Evolutionary conservation across 2,329 filamentous ascomycete genomes (phyloP), one percentile per base, ranked within the genome.

Genomic region (Fusarium sp.): DNA sequence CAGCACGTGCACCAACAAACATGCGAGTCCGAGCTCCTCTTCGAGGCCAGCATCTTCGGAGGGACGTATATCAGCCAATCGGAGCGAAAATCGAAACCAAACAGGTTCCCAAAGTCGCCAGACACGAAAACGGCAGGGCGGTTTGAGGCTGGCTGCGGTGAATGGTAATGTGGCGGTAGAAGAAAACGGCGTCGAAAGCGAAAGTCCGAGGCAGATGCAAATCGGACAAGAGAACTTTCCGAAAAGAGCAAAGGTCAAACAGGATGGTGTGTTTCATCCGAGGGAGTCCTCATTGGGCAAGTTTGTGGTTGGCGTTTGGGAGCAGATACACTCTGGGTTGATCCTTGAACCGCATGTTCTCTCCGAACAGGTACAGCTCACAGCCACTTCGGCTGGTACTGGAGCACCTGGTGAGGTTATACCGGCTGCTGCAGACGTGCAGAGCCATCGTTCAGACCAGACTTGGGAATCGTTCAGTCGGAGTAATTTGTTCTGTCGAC

Each of bases 221-320:
- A 14, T 56, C 14, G 30, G 43, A 14, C 43, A 28, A 39, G 53
- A 50, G 7, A 48, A 56, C 43, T 56, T 56, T 30, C 43, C 53
- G 4, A 56, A 56, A n/a, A 37, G 53, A 37, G n/a, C 45, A 19
- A 56, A 50, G 7, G 30, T 48, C 3, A 56, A 28, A 13, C 43
- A 48, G 7, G 53, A 56, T 39, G 43, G 30, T 14, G 53, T 56
- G 14, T 56, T 50, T 23, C 43, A 49, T 18, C 23, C 42, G 8
- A 34, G 12, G 26, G 53, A 48, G 12, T 56, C 42, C 13, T 56
- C 53, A 1, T 16, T 56, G 4, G 21, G 30, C 12, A 56, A 56
- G 10, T 56, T 56, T 14, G 12, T 56, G 1, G n/a, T 23, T 3
- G 43, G 53, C 1, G 30, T 56, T 14, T 56, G 53, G 53, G 53